Evolutionary conservation across 192 early-diverging fungal species (phyloP).

Genomic region (Rhizoclosmatium sp.): DNA sequence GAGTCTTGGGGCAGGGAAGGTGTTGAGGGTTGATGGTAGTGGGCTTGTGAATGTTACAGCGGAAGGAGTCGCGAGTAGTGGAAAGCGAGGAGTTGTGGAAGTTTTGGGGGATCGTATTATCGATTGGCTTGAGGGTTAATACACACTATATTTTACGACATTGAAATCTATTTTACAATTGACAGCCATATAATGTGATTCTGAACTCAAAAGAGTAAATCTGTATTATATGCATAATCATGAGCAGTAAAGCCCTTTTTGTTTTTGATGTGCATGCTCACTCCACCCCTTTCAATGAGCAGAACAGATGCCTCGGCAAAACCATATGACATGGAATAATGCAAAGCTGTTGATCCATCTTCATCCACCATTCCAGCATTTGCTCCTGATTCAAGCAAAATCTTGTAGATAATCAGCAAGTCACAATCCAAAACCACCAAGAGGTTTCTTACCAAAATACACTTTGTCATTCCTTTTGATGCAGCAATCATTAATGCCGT

Average conservation of each 20-base stretch:
- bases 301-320: constrained; percentile 52
- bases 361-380: constrained; percentile 51
- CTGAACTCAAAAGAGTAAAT: constrained; percentile 37
- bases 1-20: not conserved
- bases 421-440: not conserved
- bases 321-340: constrained; percentile 57
- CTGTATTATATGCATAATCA: constrained; percentile 58
- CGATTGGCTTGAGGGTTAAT: constrained; percentile 36
- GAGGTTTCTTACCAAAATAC: constrained; percentile 34
- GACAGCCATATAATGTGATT: not conserved
- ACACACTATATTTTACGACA: constrained; percentile 19
- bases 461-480: constrained; percentile 41
- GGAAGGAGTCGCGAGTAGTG: not conserved
- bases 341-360: constrained; percentile 57
- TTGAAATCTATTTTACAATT: constrained; percentile 12
- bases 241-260: constrained; percentile 53
- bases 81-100: constrained; percentile 10
- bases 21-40: not conserved
- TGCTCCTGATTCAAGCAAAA: constrained; percentile 48
- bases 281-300: constrained; percentile 51
- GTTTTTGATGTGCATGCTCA: constrained; percentile 51
- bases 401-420: not conserved
- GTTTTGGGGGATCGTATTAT: constrained; percentile 23
- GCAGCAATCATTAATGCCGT: constrained; percentile 57
- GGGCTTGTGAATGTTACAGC: not conserved